Evolutionary conservation across 75 land plant genomes (phyloP), one percentile per base, ranked within the genome.

Genomic region (Ceratopteris richardii): DNA sequence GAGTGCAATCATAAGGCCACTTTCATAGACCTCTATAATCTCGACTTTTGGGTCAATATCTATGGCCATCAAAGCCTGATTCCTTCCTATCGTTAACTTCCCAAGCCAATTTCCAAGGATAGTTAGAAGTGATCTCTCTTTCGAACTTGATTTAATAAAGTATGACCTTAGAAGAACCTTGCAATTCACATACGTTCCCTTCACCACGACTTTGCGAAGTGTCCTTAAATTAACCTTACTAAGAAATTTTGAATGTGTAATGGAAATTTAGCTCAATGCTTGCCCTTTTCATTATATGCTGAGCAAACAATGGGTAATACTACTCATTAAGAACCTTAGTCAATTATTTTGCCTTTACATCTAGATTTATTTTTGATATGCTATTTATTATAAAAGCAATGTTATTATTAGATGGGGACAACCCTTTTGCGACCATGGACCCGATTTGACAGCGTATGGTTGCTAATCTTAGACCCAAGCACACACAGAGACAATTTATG

Each of bases 91-190:
- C 18, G 98, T 94, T 40, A 94, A 73, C 65, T 94, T 94, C 48
- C 98, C 98, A 66, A 94, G 90, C 98, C 98, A 94, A 67, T 96
- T 94, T 21, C 98, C 98, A 44, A 94, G 67, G 72, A 89, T 94
- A 65, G 89, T 94, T 9, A 94, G 71, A 52, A 94, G 77, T 6
- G 98, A 94, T 22, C 98, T 81, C 66, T 94, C 98, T 60, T 94
- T 96, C 56, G 95, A 89, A 70, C 94, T 89, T 44, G 98, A 85
- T 65, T 94, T 94, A 61, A 94, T 94, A 36, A 89, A 85, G 28
- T 94, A 90, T 31, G 98, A 94, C 68, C 87, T 70, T 51, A 94
- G 69, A 16, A 94, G 84, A 59, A 94, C 98, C 98, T 83, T 93
- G 90, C 98, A 93, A 62, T 93, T 93, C 63, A 88, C 94, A 72